Evolutionary conservation across 768 basidiomycete genomes (phyloP).

Genomic region (Pseudohyphozyma bogoriensis): DNA sequence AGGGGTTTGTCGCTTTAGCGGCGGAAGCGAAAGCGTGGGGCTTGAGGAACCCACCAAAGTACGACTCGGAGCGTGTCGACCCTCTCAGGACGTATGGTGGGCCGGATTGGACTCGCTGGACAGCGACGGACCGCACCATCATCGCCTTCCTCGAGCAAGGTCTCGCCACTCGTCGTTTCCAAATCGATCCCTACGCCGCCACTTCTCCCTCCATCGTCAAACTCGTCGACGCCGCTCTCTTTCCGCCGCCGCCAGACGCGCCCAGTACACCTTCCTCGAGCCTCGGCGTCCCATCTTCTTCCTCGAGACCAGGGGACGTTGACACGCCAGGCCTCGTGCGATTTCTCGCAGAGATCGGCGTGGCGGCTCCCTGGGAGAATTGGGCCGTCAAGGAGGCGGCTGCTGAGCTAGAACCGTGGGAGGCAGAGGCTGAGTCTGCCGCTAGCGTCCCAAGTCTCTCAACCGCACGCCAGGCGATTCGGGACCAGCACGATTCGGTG

Average conservation of each 20-base stretch:
- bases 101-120: slow-evolving; percentile 26
- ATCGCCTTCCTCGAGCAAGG: slow-evolving; percentile 34
- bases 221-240: slow-evolving; percentile 39
- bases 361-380: slow-evolving; percentile 73
- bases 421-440: background rate
- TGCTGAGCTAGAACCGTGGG: background rate
- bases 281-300: background rate
- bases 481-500: slow-evolving; percentile 57
- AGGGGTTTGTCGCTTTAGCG: slow-evolving; percentile 10
- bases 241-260: background rate
- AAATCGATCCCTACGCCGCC: slow-evolving; percentile 55
- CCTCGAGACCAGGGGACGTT: background rate
- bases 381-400: slow-evolving; percentile 41
- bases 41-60: background rate
- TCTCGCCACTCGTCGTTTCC: slow-evolving; percentile 39
- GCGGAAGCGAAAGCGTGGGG: slow-evolving; percentile 11
- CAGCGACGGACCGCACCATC: slow-evolving; percentile 29
- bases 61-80: background rate
- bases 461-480: slow-evolving; percentile 17
- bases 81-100: background rate
- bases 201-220: slow-evolving; percentile 53
- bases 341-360: slow-evolving; percentile 60
- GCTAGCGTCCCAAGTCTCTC: background rate
- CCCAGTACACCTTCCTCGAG: slow-evolving; percentile 11
- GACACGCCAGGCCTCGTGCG: slow-evolving; percentile 25